These are phyloP conservation scores for Lactifluus piperatus DNA, from an alignment of 768 basidiomycete genomes.

Conservation along the genomic window DNA sequence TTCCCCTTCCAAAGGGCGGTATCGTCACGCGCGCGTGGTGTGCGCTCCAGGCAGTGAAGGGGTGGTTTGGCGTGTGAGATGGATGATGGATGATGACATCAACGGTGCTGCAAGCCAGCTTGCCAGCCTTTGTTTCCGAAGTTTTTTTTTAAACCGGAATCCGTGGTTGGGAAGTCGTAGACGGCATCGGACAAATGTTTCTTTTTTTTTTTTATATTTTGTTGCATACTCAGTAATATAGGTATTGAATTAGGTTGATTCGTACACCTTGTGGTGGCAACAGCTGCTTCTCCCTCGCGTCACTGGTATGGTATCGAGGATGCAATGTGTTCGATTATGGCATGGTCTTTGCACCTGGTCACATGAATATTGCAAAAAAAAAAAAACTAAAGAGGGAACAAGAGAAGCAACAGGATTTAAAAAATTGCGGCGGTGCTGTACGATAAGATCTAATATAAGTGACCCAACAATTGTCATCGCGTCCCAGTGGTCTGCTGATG, in stretches of 20 bases:
- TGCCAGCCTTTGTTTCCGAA: conserved; percentile 8
- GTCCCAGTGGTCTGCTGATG: conserved; percentile 22
- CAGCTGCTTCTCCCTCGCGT: no score
- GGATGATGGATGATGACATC: not conserved
- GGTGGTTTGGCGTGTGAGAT: conserved; percentile 28
- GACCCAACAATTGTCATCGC: conserved; percentile 7
- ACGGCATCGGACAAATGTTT: conserved; percentile 22
- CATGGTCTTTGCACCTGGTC: not conserved
- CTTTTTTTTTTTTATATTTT: not conserved
- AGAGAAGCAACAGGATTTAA: not conserved
- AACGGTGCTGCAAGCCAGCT: conserved; percentile 24
- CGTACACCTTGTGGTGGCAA: not conserved
- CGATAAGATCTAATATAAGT: conserved; percentile 6
- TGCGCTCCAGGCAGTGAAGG: conserved; percentile 25
- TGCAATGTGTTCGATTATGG: conserved; percentile 8
- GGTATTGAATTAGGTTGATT: not conserved
- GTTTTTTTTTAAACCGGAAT: not conserved
- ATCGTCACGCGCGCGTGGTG: not conserved
- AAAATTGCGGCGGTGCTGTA: conserved; percentile 3
- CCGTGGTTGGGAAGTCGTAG: conserved; percentile 25
- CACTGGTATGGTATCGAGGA: no score
- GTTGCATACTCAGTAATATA: not conserved
- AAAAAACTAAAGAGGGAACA: not conserved
- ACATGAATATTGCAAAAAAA: not conserved
- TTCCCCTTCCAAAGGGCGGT: conserved; percentile 25